phyloP scores from a whole-genome alignment of 768 basidiomycete genomes.

The Hygrophorus russula region DNA sequence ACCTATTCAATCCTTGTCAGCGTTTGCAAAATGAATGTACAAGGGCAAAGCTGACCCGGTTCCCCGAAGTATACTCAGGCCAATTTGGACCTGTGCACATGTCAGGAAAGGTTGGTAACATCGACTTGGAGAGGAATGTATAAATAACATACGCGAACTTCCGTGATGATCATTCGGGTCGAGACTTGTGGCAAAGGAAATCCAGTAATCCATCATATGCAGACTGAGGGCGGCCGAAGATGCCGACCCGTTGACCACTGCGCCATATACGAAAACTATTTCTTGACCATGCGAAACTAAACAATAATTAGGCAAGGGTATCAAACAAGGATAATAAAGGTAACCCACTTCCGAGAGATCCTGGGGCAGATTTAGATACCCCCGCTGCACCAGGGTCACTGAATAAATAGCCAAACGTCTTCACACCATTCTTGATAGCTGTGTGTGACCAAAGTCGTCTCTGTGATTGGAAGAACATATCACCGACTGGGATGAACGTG shows the following conservation, averaged over 20 bases:
- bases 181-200: conserved; percentile 32
- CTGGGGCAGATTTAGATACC: too few species aligned
- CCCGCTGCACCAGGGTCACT: neutral
- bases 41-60: conserved; percentile 1
- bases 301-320: neutral
- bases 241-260: conserved; percentile 7
- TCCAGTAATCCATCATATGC: conserved; percentile 32
- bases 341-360: neutral
- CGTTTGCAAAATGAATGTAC: neutral
- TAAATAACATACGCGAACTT: conserved; percentile 17
- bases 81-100: conserved; percentile 10
- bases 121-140: neutral
- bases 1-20: conserved; percentile 4
- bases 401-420: neutral
- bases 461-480: neutral
- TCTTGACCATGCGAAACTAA: conserved; percentile 22
- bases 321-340: neutral
- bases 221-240: conserved; percentile 16
- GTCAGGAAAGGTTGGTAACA: too few species aligned
- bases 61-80: conserved; percentile 11
- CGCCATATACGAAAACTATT: conserved; percentile 20
- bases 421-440: neutral
- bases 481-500: neutral
- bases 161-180: conserved; percentile 34
- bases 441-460: neutral